These are phyloP conservation scores for Arthrobotrys pseudoclavata DNA, from an alignment of 2,329 filamentous ascomycete species.

Conservation along the genomic window DNA sequence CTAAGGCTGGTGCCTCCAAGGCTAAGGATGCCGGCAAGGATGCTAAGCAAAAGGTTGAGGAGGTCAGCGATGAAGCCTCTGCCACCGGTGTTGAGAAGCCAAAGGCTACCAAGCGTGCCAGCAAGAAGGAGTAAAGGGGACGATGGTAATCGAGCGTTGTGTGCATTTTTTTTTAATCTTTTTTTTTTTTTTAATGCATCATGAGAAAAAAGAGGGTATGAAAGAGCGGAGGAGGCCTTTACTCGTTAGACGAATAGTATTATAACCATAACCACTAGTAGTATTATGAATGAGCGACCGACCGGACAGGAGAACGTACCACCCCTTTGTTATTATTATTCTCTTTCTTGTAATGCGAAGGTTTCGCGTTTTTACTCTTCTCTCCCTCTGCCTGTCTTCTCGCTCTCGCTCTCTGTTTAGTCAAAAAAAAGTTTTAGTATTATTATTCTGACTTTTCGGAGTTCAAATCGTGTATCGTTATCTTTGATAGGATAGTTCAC, in stretches of 20 bases:
- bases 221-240: constrained; percentile 7
- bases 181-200: constrained; percentile 34
- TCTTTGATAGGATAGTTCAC: constrained; percentile 14
- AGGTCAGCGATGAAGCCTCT: constrained; percentile 75
- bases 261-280: constrained; percentile 30
- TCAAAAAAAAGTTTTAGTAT: constrained; percentile 20
- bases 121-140: constrained; percentile 67
- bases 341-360: constrained; percentile 12
- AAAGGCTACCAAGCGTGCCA: constrained; percentile 76
- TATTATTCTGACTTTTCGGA: constrained; percentile 24
- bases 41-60: constrained; percentile 71
- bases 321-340: not conserved
- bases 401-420: not conserved
- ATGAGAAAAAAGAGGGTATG: constrained; percentile 16
- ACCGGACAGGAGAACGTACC: constrained; percentile 15
- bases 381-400: not conserved
- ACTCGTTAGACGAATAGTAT: constrained; percentile 43
- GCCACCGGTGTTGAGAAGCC: constrained; percentile 78
- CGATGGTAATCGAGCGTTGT: constrained; percentile 6
- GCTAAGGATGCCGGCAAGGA: constrained; percentile 77
- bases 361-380: not conserved
- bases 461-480: constrained; percentile 20
- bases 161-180: constrained; percentile 42
- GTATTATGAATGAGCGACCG: constrained; percentile 11
- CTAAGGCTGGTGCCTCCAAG: constrained; percentile 72